Evolutionary conservation across 257 asterid genomes (phyloP), one percentile per base, ranked within the genome.

Genomic region (Linaria vulgaris): DNA sequence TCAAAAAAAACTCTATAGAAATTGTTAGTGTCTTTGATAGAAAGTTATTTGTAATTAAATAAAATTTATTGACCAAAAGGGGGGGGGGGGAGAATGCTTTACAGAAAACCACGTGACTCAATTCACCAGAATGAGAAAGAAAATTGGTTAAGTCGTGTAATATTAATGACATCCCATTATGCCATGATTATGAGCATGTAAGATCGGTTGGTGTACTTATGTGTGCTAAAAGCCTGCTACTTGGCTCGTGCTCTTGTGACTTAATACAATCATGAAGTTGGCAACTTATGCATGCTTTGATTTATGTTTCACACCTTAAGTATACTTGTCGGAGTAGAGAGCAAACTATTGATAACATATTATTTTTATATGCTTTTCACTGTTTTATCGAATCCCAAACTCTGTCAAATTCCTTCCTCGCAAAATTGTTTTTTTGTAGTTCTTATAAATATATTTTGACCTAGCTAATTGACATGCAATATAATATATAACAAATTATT

Each of bases 141-240:
- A 43, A 43, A 43, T 3, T 43, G 17, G 14, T 15, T 12, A 34
- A 34, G 3, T 43, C 48, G 17, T 41, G 31, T 22, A 60, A 53
- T 14, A 51, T 51, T 51, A 57, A 67, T 61, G 37, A 49, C 62
- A 72, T 62, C 59, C 41, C 55, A 47, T 67, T 61, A 63, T 71
- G 77, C 56, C 56, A 76, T 76, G 74, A 76, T 76, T 75, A 63
- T 50, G 67, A 71, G 71, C 80, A 71, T 67, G 80, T 56, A 67
- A 75, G 61, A 69, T 23, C 64, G 16, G 71, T 70, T 61, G 70
- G 61, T 56, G 52, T 67, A 66, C 74, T 66, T 75, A 30, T 5
- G 57, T 50, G 57, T 30, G 43, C 61, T 41, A 45, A 48, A 72
- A 66, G 77, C 61, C 77, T 72, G 72, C 69, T 38, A 41, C 49